Conservation (phyloP, 164 flowering plant genomes). For the Euptelea pleiosperma region DNA sequence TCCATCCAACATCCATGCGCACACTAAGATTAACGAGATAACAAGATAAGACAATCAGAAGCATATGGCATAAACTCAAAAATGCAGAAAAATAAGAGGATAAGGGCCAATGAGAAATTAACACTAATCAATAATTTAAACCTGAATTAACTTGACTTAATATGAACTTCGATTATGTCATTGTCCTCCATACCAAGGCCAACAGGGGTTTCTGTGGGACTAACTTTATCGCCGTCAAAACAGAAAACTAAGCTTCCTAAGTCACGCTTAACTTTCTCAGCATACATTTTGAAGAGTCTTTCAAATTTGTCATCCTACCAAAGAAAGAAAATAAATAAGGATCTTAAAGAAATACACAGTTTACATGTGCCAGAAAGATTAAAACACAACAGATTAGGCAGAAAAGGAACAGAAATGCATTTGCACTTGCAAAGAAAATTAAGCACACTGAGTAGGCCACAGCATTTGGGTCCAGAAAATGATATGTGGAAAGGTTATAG, state of each 20-base stretch:
- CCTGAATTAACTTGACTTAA: conserved; percentile 45
- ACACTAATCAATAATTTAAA: conserved; percentile 4
- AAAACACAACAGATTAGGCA: not conserved
- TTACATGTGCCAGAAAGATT: not conserved
- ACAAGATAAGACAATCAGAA: conserved; percentile 1
- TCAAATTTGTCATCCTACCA: conserved; percentile 90
- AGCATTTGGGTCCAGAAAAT: not conserved
- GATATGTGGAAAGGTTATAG: not conserved
- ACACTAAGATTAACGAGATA: not conserved
- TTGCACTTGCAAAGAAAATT: not conserved
- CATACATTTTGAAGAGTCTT: conserved; percentile 70
- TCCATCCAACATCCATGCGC: too few relatives aligned
- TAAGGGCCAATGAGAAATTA: not conserved
- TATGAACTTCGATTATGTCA: conserved; percentile 83
- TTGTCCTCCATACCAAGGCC: conserved; percentile 81
- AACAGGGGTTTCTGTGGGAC: conserved; percentile 58
- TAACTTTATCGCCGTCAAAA: conserved; percentile 89
- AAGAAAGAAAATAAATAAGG: not conserved
- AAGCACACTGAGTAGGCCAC: not conserved
- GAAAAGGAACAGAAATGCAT: not conserved
- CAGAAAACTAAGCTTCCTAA: conserved; percentile 47
- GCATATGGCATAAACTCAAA: conserved; percentile 1
- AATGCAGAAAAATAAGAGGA: not conserved
- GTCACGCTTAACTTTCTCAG: conserved; percentile 53
- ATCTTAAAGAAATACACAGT: not conserved